These are phyloP conservation scores for Salvia rosmarinus DNA, from an alignment of 257 asterid genomes.

Conservation along the genomic window DNA sequence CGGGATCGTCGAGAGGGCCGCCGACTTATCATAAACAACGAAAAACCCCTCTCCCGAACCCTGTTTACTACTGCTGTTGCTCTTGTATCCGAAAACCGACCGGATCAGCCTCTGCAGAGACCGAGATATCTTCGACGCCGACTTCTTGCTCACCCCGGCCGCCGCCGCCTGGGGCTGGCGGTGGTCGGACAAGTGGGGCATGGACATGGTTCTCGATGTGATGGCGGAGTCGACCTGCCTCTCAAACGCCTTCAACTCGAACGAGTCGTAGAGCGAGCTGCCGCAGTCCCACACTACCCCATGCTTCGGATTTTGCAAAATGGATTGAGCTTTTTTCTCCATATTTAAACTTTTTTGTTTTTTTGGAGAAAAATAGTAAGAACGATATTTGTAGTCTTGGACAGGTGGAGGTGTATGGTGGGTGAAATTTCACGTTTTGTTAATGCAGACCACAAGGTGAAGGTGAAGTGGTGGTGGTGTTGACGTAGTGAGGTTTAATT, in stretches of 20 bases:
- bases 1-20: conserved; percentile 59
- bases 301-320: conserved; percentile 22
- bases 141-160: conserved; percentile 41
- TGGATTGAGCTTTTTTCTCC: conserved; percentile 25
- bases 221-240: conserved; percentile 69
- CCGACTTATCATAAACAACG: conserved; percentile 44
- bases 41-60: conserved; percentile 48
- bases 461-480: too few species aligned
- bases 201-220: conserved; percentile 56
- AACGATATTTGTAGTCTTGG: background rate
- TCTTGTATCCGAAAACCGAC: conserved; percentile 50
- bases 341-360: background rate
- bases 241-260: conserved; percentile 65
- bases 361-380: background rate
- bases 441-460: conserved; percentile 22
- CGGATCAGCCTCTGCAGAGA: conserved; percentile 62
- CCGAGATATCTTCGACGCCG: conserved; percentile 49
- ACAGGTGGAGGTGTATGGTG: conserved; percentile 1
- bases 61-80: conserved; percentile 13
- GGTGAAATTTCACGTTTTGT: conserved; percentile 28
- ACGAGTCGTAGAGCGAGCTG: conserved; percentile 79
- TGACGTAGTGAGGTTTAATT: background rate
- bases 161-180: conserved; percentile 25
- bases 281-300: conserved; percentile 64
- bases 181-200: conserved; percentile 67